Conservation (phyloP, 306 rosid species). For the Vigna reflexopilosa region DNA sequence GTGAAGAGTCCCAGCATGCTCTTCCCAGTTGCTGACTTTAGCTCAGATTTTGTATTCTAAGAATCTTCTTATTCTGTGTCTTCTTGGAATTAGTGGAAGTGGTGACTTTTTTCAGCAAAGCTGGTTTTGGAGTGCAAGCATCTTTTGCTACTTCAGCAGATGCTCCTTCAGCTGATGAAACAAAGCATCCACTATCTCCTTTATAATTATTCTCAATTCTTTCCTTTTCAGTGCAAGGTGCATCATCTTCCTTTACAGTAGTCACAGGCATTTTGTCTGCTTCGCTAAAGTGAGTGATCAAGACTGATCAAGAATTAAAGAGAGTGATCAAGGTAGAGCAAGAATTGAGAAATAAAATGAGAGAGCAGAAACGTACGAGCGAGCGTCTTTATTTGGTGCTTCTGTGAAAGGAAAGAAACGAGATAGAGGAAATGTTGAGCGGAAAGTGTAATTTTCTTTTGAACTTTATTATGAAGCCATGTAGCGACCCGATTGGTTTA, state of each 20-base stretch:
- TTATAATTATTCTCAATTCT: conserved; percentile 4
- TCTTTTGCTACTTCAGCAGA: conserved; percentile 60
- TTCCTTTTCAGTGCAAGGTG: conserved; percentile 20
- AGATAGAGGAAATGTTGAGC: neutral
- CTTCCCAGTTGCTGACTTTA: conserved; percentile 59
- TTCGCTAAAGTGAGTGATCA: too few relatives aligned
- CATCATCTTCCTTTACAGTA: conserved; percentile 42
- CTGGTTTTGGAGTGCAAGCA: conserved; percentile 74
- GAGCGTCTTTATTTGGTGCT: conserved; percentile 40
- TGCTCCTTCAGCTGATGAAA: conserved; percentile 1
- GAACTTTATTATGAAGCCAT: conserved; percentile 23
- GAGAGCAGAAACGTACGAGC: conserved; percentile 57
- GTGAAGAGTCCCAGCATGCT: conserved; percentile 49
- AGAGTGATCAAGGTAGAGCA: neutral
- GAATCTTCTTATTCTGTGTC: conserved; percentile 63
- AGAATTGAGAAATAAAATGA: neutral
- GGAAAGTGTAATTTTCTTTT: conserved; percentile 36
- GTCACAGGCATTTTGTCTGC: neutral
- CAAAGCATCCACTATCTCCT: conserved; percentile 21
- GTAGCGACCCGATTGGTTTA: neutral
- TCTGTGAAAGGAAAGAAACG: neutral
- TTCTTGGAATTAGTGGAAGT: conserved; percentile 62
- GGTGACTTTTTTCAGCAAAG: conserved; percentile 51
- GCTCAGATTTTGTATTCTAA: conserved; percentile 56
- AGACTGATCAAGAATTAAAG: neutral